phyloP scores from a whole-genome alignment of 176 grass and related monocot genomes.

The Oryza glaberrima region DNA sequence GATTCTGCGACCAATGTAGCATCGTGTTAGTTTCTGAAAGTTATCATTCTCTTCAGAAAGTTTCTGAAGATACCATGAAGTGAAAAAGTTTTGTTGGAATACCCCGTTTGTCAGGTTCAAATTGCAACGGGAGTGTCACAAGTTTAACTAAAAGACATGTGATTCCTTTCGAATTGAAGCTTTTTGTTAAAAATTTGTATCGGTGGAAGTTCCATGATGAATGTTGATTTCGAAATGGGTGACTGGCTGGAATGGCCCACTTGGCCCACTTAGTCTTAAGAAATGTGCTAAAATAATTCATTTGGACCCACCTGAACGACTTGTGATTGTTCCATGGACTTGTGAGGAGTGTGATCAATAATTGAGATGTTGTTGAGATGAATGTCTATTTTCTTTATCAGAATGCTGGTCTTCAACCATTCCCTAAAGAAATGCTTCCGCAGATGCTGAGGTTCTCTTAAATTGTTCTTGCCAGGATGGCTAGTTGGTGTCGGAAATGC shows the following conservation, averaged over 20 bases:
- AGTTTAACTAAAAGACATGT: too few species aligned
- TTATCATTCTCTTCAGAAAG: too few species aligned
- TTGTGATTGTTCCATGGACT: not conserved
- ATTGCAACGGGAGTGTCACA: not conserved
- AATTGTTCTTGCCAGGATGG: conserved; percentile 66
- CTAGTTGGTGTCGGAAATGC: conserved; percentile 92
- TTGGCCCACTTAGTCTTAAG: not conserved
- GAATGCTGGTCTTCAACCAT: not conserved
- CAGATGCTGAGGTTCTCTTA: not conserved
- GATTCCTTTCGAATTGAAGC: not conserved
- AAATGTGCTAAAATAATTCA: not conserved
- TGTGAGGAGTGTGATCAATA: not conserved
- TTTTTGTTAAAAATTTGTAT: not conserved
- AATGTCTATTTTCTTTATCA: not conserved
- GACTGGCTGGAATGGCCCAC: not conserved
- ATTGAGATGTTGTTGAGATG: not conserved
- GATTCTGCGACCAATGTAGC: not conserved
- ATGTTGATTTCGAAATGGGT: not conserved
- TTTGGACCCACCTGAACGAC: not conserved
- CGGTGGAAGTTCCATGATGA: not conserved
- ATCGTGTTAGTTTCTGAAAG: not conserved
- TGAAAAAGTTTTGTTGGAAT: not conserved
- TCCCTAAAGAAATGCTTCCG: not conserved
- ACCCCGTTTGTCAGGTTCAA: not conserved
- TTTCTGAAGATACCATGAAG: not conserved